Evolutionary conservation across 2,329 filamentous ascomycete species (phyloP).

Genomic region (Xylariales sp.): DNA sequence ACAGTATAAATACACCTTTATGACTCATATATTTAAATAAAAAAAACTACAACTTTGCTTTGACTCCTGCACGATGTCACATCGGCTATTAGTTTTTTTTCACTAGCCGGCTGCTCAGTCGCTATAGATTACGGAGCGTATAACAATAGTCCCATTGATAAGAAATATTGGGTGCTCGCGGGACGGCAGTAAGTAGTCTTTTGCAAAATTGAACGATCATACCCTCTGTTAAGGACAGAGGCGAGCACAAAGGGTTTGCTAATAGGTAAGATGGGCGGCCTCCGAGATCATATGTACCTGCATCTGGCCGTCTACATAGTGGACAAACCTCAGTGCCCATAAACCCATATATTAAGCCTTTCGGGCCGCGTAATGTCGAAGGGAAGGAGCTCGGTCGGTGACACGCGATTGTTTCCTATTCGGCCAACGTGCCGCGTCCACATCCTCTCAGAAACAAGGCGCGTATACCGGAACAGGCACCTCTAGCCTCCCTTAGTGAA

Average conservation of each 20-base stretch:
- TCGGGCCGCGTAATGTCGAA: constrained; percentile 38
- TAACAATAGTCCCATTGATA: constrained; percentile 10
- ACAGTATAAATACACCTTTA: not conserved
- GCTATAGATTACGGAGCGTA: not conserved
- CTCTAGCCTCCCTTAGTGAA: constrained; percentile 20
- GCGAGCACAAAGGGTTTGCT: constrained; percentile 24
- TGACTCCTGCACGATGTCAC: constrained; percentile 19
- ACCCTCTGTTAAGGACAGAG: constrained; percentile 12
- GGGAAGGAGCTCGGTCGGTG: constrained; percentile 32
- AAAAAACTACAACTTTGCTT: constrained; percentile 4
- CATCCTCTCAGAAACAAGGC: constrained; percentile 29
- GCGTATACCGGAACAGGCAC: constrained; percentile 25
- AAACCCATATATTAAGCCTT: constrained; percentile 36
- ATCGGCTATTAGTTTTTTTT: constrained; percentile 13
- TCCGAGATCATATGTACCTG: constrained; percentile 42
- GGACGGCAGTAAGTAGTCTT: not conserved
- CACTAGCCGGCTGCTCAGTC: constrained; percentile 5
- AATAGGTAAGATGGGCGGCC: constrained; percentile 40
- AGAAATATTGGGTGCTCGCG: constrained; percentile 4
- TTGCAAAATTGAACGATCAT: not conserved
- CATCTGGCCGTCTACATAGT: constrained; percentile 28
- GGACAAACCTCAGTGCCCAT: constrained; percentile 26
- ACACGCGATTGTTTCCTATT: constrained; percentile 40
- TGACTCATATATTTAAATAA: constrained; percentile 21
- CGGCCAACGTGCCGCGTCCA: constrained; percentile 33